These are phyloP conservation scores for Boechera retrofracta DNA, from an alignment of 345 rosid species.

Conservation along the genomic window DNA sequence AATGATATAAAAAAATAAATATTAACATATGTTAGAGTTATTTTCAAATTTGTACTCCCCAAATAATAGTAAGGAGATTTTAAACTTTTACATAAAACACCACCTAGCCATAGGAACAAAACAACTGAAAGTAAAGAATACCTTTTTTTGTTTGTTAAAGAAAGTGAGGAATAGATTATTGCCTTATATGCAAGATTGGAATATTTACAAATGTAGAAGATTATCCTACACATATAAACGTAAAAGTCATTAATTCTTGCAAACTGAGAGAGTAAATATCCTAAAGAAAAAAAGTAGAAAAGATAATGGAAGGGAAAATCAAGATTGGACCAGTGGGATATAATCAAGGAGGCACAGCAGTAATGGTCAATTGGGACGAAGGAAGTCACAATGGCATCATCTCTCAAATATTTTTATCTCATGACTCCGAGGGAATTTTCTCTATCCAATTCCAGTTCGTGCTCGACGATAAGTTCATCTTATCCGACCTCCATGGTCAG, in stretches of 20 bases:
- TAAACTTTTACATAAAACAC: no score
- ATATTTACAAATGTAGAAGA: background rate
- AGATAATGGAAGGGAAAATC: slow-evolving; percentile 34
- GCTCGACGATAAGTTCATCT: slow-evolving; percentile 15
- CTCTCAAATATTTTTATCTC: slow-evolving; percentile 14
- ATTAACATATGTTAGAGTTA: no score
- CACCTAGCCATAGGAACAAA: no score
- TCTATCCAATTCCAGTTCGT: slow-evolving; percentile 39
- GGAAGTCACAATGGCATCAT: slow-evolving; percentile 30
- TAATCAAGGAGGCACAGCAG: slow-evolving; percentile 3
- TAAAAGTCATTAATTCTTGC: background rate
- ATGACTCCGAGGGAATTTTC: background rate
- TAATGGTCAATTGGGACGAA: slow-evolving; percentile 29
- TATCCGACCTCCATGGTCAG: slow-evolving; percentile 34
- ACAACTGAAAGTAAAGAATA: no score
- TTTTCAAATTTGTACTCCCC: no score
- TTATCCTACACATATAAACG: background rate
- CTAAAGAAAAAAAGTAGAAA: background rate
- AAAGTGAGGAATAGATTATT: no score
- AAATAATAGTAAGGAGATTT: no score
- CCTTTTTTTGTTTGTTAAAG: no score
- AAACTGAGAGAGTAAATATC: background rate
- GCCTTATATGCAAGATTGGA: background rate
- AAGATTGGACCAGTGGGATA: slow-evolving; percentile 38
- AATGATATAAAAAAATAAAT: no score